phyloP scores from a whole-genome alignment of 2,329 filamentous ascomycete genomes.

The Aureobasidium zeae region DNA sequence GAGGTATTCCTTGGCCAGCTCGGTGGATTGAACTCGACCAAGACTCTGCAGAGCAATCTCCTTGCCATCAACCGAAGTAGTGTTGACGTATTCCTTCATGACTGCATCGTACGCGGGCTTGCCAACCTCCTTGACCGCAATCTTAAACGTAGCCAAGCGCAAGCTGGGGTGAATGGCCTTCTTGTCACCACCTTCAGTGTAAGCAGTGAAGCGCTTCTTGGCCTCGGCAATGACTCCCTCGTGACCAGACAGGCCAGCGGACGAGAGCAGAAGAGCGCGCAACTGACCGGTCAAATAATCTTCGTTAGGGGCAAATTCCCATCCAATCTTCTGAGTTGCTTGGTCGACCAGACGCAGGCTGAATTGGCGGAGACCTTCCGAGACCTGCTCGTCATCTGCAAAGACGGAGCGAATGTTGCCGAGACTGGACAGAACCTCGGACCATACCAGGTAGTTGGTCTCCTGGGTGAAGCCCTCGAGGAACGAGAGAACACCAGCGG shows the following conservation, averaged over 20 bases:
- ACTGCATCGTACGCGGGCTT: constrained; percentile 62
- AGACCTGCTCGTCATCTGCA: constrained; percentile 61
- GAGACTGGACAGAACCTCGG: constrained; percentile 70
- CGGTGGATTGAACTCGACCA: constrained; percentile 59
- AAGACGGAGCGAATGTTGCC: constrained; percentile 77
- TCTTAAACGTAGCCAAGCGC: constrained; percentile 69
- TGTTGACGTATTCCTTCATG: constrained; percentile 75
- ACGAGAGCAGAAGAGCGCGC: constrained; percentile 68
- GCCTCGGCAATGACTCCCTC: constrained; percentile 63
- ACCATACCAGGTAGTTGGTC: constrained; percentile 80
- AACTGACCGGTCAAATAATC: constrained; percentile 75
- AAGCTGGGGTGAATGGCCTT: constrained; percentile 71
- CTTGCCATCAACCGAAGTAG: constrained; percentile 81
- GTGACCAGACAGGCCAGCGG: constrained; percentile 69
- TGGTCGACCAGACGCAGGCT: constrained; percentile 65
- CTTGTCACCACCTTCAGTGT: constrained; percentile 58
- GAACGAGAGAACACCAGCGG: constrained; percentile 71
- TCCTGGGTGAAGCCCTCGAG: constrained; percentile 77
- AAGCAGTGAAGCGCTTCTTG: constrained; percentile 69
- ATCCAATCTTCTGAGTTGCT: constrained; percentile 71
- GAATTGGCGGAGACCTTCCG: constrained; percentile 67
- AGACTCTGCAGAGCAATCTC: constrained; percentile 73
- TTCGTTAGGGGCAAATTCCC: constrained; percentile 70
- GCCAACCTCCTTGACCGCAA: constrained; percentile 64
- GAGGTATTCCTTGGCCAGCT: constrained; percentile 59